Evolutionary conservation across 129 eudicot genomes (phyloP), one percentile per base, ranked within the genome.

Genomic region (Centella asiatica): DNA sequence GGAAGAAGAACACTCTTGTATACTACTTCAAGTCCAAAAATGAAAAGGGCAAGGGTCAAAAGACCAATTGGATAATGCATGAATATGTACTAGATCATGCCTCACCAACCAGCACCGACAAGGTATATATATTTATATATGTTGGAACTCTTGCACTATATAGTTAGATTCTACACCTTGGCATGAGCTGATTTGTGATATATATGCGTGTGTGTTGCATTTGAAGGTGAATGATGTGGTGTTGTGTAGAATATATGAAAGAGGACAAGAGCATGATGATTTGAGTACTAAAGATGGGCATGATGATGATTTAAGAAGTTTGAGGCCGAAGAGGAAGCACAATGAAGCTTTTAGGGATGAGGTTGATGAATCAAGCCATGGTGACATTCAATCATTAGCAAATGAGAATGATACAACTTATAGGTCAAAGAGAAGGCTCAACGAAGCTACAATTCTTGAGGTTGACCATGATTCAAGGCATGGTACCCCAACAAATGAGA

Each of bases 11-110:
- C 40, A 55, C 61, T 0, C 42, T 55, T 0, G 61, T 55, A 28
- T 55, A 55, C 32, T 31, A 55, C 36, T 2, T 18, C 10, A 55
- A 31, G n/a, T 15, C 40, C 0, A 55, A 31, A 55, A 4, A 13
- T 5, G 60, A 28, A 7, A 31, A 10, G 32, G 42, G 42, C 10
- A 31, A 55, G 32, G 61, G 61, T 13, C 24, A 11, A 6, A 55
- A 55, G 36, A 55, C 61, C 0, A 55, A 31, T 11, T 55, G 61
- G 61, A 55, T 55, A 1, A 55, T 55, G 61, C 61, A 55, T 4
- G 61, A 55, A 18, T 55, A 55, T 55, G 61, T 31, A 40, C 45
- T 40, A 8, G 9, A 12, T 9, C 15, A 40, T 8, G 13, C 17
- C 17, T 17, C 45, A 40, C 15, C 45, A 2, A 14, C 45, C 2